Evolutionary conservation across 139 green algal genomes (phyloP).

Genomic region (Prasinococcaceae sp.): DNA sequence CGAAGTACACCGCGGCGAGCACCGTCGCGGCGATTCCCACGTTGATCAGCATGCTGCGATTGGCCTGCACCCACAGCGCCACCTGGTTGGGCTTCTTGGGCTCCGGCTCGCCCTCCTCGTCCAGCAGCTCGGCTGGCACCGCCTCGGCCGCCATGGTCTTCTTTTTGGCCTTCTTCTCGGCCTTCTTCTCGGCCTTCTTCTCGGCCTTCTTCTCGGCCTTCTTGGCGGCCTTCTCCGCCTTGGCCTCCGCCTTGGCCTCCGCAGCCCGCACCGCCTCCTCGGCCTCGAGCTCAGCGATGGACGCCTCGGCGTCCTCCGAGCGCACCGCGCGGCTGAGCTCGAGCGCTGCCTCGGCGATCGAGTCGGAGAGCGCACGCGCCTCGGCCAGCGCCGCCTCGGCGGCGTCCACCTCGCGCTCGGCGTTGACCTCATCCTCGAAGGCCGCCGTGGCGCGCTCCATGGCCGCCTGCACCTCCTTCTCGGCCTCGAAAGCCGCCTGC

Average conservation of each 20-base stretch:
- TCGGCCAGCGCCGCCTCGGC: neutral
- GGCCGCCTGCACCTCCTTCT: constrained; percentile 1
- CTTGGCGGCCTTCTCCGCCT: neutral
- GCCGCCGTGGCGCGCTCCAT: neutral
- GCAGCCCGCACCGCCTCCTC: constrained; percentile 7
- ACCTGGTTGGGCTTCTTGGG: too few species aligned
- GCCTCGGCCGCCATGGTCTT: neutral
- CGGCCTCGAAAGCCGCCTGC: constrained; percentile 5
- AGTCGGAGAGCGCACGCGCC: neutral
- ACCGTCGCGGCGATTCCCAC: too few species aligned
- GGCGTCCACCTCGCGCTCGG: neutral
- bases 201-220: constrained; percentile 3
- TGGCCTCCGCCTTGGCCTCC: constrained; percentile 3
- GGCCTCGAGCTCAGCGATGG: neutral
- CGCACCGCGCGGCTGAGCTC: too few species aligned
- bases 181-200: constrained; percentile 2
- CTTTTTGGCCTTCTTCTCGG: neutral
- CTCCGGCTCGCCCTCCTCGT: too few species aligned
- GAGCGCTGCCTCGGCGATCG: neutral
- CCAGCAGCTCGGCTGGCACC: neutral
- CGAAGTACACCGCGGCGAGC: too few species aligned
- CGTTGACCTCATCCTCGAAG: constrained; percentile 5
- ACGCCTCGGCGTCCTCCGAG: constrained; percentile 4
- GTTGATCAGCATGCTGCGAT: too few species aligned
- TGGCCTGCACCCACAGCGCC: too few species aligned